Evolutionary conservation across 2,329 filamentous ascomycete species (phyloP).

Genomic region (Trichoderma simmonsii): DNA sequence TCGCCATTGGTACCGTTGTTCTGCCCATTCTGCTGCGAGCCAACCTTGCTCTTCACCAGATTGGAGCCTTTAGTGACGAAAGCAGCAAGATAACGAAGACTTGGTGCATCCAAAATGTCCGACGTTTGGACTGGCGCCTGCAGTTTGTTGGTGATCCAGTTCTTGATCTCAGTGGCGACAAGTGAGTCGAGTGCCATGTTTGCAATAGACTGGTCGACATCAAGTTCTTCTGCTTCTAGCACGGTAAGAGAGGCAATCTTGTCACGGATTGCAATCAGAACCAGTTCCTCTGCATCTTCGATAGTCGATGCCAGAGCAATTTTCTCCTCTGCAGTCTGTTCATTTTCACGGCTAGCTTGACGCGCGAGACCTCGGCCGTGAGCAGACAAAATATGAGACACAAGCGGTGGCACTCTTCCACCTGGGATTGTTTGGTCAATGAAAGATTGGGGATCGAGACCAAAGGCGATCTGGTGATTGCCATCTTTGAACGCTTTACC

Average conservation of each 20-base stretch:
- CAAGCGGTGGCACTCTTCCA: background rate
- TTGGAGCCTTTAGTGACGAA: background rate
- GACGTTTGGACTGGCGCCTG: slow-evolving; percentile 19
- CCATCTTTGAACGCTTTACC: slow-evolving; percentile 6
- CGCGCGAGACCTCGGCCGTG: background rate
- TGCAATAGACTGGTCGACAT: background rate
- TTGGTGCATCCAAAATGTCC: background rate
- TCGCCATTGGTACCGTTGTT: background rate
- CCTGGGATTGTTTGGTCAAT: background rate
- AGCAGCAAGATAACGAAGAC: background rate
- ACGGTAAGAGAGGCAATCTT: slow-evolving; percentile 5
- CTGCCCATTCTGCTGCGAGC: background rate
- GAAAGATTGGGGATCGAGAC: background rate
- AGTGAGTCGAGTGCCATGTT: slow-evolving; percentile 28
- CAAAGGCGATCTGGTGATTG: slow-evolving; percentile 10
- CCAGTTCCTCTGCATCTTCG: background rate
- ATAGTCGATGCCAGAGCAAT: background rate
- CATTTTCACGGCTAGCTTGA: background rate
- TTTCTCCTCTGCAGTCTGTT: background rate
- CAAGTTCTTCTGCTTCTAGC: background rate
- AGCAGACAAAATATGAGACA: slow-evolving; percentile 1
- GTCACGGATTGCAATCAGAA: background rate
- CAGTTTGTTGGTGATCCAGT: slow-evolving; percentile 28
- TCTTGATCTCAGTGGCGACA: slow-evolving; percentile 32
- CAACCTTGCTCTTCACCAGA: background rate